Base-by-base conservation (phyloP, 2,329 filamentous ascomycete genomes). In the Didymella lethalis region DNA sequence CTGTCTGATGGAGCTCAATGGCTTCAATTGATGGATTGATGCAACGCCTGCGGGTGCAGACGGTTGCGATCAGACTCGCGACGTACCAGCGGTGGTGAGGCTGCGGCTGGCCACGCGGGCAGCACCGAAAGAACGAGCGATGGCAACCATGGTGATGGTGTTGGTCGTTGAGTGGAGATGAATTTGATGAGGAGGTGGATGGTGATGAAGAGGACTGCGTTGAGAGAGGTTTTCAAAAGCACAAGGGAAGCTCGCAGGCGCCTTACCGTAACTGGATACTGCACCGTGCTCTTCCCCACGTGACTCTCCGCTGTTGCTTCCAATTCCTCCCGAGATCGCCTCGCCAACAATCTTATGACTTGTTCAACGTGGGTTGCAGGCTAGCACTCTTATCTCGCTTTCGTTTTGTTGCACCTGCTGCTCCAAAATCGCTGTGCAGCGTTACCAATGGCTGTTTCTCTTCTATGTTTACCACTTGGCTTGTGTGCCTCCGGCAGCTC, bases 101-200 rank as follows among this genome's bases (percentile, higher is more conserved):
- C 73, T 74, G 72, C 74, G 75, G 71, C 72, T 71, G 72, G 73
- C 75, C 72, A 76, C 70, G 64, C 75, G 74, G 73, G 75, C 75
- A 65, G 74, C 74, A 71, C 74, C 74, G 69, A 75, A 74, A 62
- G 74, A 76, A 62, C 74, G 71, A 62, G 75, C 75, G 62, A 77
- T 76, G 68, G 74, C 74, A 76, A 76, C 74, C 74, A 77, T 77
- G 66, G 68, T 76, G 73, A 69, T 62, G 69, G 69, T 72, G 67
- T 67, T 67, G 68, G 66, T 67, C 74, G 73, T 71, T 73, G 73
- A 76, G 74, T 76, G 75, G 72, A 69, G 69, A 76, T 76, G 75
- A 73, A 74, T 70, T 74, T 60, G 69, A 59, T 59, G 56, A 54
- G 56, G 55, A 59, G 51, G 50, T 59, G 56, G 56, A 50, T 59